Evolutionary conservation across 2,329 filamentous ascomycete genomes (phyloP), one percentile per base, ranked within the genome.

Genomic region (Ceratocystis papillata): DNA sequence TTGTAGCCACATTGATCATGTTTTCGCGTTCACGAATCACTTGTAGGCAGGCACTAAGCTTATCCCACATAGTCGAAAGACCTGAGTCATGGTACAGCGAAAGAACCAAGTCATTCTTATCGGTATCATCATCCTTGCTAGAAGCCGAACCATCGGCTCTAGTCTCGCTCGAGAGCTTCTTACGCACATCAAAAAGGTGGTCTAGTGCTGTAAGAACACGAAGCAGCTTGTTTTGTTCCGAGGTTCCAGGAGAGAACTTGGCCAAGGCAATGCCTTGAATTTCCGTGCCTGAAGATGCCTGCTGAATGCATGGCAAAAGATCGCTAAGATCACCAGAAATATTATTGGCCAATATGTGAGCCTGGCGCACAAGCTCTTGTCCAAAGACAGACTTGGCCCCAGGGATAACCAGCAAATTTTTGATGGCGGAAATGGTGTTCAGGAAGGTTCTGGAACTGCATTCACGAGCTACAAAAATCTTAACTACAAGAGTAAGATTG

Each of bases 381-480:
- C 94, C 94, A 74, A 99, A 97, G 10, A 90, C 82, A 64, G 88
- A 84, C 76, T 95, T 94, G 20, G 93, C 91, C 12, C 88, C 90
- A 17, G 93, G 91, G 68, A 99, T 94, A 48, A 89, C 87, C 4
- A 92, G 97, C 55, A 99, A 82, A 72, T 97, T 96, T 78, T 96
- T 97, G 79, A 99, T 96, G n/a, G 95, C 95, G 17, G 93, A 94
- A 65, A 99, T 83, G 0, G 94, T 97, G 75, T 97, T 95, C 73
- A 94, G 89, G 81, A 99, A 99, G 0, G 94, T 97, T 79, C 96
- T 96, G 69, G 90, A 92, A 73, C 90, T 96, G 77, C 94, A 99
- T 75, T 99, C 94, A 62, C 92, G 88, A 69, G 93, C 93, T 55
- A 96, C 90, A 70, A 99, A 89, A 67, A 99, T 96, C 74, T 94